Percentiles rank a stretch among this genome's conserved stretches.
Conservation (phyloP, 2,329 filamentous ascomycete species). For the Beauveria sp. region DNA sequence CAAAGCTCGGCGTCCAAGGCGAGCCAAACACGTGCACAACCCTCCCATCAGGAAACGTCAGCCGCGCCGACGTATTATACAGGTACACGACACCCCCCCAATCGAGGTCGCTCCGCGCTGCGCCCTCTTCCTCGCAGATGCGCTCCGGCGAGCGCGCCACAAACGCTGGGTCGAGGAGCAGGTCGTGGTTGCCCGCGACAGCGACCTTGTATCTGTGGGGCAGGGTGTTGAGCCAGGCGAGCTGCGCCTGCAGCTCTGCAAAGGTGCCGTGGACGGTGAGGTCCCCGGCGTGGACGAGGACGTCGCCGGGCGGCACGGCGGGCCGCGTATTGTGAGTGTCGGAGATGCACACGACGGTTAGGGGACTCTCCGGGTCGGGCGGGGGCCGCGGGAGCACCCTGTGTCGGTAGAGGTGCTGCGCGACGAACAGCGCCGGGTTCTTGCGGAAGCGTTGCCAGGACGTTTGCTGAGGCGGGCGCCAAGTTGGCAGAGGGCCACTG, state of each 20-base stretch:
- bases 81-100: conserved; percentile 28
- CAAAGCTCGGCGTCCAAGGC: conserved; percentile 24
- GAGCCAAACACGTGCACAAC: conserved; percentile 27
- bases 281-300: conserved; percentile 41
- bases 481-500: not conserved
- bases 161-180: conserved; percentile 21
- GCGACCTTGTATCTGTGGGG: conserved; percentile 36
- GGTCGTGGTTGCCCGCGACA: conserved; percentile 39
- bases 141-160: not conserved
- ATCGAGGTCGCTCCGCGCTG: conserved; percentile 14
- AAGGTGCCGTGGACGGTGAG: conserved; percentile 34
- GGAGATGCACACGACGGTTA: conserved; percentile 34
- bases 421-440: not conserved
- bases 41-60: conserved; percentile 21
- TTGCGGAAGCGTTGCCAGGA: conserved; percentile 5
- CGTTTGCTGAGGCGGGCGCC: not conserved
- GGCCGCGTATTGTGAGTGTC: conserved; percentile 36
- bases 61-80: conserved; percentile 19
- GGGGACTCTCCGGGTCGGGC: conserved; percentile 2
- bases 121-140: conserved; percentile 11
- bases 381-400: not conserved
- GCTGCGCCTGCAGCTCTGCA: conserved; percentile 28
- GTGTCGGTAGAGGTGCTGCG: conserved; percentile 2
- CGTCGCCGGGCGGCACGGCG: conserved; percentile 32
- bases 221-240: conserved; percentile 33